Evolutionary conservation across 495 filamentous ascomycete genomes (phyloP).

Genomic region (Podospora pseudocomata): DNA sequence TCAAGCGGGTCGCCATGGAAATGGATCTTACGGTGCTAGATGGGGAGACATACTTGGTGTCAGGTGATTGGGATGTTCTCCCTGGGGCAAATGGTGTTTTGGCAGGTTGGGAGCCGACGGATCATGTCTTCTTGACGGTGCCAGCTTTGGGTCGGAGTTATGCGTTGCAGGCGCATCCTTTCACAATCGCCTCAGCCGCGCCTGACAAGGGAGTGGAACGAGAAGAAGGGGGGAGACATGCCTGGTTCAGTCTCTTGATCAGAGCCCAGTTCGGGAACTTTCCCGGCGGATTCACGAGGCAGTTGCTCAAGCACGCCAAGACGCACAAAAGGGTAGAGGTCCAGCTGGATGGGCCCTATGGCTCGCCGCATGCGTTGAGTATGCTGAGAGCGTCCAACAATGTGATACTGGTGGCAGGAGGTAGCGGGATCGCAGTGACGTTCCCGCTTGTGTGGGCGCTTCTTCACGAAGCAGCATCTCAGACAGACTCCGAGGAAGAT

Average conservation of each 20-base stretch:
- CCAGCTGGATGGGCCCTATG: constrained; percentile 57
- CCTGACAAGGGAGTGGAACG: constrained; percentile 18
- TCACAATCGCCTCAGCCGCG: constrained; percentile 56
- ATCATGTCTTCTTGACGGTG: constrained; percentile 58
- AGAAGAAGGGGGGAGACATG: constrained; percentile 20
- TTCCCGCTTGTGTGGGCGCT: constrained; percentile 44
- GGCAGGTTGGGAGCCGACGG: constrained; percentile 53
- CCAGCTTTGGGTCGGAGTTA: constrained; percentile 44
- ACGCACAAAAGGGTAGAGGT: constrained; percentile 36
- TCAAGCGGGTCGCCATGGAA: constrained; percentile 41
- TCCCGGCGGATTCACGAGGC: constrained; percentile 51
- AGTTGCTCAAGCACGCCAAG: constrained; percentile 49
- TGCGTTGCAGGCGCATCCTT: constrained; percentile 53
- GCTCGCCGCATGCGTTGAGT: constrained; percentile 38
- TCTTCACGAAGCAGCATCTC: constrained; percentile 11
- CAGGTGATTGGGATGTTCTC: constrained; percentile 38
- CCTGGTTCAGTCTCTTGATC: constrained; percentile 52
- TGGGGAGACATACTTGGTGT: constrained; percentile 48
- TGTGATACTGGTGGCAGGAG: constrained; percentile 57
- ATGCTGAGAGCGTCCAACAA: constrained; percentile 39
- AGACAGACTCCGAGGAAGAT: background rate
- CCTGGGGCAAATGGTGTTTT: constrained; percentile 32
- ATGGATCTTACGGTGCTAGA: constrained; percentile 44
- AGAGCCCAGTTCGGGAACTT: constrained; percentile 37
- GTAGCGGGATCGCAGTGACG: constrained; percentile 59